These are phyloP conservation scores for Aspergillus sp. DNA, from an alignment of 2,329 filamentous ascomycete species.

Conservation along the genomic window DNA sequence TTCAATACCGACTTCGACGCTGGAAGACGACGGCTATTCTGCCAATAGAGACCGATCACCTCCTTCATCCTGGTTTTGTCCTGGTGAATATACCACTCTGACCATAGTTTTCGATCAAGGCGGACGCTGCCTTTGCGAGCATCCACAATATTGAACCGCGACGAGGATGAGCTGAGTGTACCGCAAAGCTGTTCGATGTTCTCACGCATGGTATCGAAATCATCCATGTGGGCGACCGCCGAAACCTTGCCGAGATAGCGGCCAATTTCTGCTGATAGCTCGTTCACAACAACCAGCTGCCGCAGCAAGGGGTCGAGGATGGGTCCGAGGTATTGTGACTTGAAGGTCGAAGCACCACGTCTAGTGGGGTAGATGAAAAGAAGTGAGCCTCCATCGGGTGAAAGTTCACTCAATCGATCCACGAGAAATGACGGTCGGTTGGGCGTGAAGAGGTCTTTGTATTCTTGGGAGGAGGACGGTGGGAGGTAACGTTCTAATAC, in stretches of 20 bases:
- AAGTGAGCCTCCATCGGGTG: slow-evolving; percentile 60
- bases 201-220: slow-evolving; percentile 56
- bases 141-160: slow-evolving; percentile 53
- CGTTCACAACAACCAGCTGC: slow-evolving; percentile 62
- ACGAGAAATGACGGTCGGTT: slow-evolving; percentile 62
- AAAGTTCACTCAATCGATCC: slow-evolving; percentile 65
- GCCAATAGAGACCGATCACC: slow-evolving; percentile 49
- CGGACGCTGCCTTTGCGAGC: slow-evolving; percentile 56
- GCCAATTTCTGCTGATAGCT: slow-evolving; percentile 61
- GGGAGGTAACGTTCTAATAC: slow-evolving; percentile 70
- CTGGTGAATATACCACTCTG: slow-evolving; percentile 68
- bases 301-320: slow-evolving; percentile 66
- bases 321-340: slow-evolving; percentile 62
- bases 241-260: slow-evolving; percentile 59
- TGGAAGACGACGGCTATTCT: slow-evolving; percentile 42
- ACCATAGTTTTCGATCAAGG: slow-evolving; percentile 61
- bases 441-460: slow-evolving; percentile 61
- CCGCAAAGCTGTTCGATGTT: slow-evolving; percentile 47
- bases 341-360: slow-evolving; percentile 62
- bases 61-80: slow-evolving; percentile 64
- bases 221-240: slow-evolving; percentile 58
- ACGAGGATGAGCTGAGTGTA: slow-evolving; percentile 41
- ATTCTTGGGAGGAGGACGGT: slow-evolving; percentile 62
- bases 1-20: slow-evolving; percentile 32
- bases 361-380: slow-evolving; percentile 67